Evolutionary conservation across 106 monocot genomes (phyloP).

Genomic region (Acorus gramineus): DNA sequence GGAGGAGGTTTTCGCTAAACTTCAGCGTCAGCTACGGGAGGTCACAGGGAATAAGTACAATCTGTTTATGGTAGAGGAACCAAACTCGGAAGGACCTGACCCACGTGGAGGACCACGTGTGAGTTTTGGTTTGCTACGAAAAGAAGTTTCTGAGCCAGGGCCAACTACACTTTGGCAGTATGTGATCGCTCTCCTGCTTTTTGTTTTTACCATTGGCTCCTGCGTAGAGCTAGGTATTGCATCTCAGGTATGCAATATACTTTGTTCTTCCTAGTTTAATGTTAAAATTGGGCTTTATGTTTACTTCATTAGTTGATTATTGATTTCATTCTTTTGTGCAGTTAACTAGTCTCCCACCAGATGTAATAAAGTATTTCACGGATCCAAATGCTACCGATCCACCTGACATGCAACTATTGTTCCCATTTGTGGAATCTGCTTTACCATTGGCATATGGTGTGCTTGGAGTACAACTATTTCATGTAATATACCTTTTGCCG

Average conservation of each 20-base stretch:
- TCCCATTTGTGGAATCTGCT: conserved; percentile 85
- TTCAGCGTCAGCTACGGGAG: conserved; percentile 56
- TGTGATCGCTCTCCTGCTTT: conserved; percentile 83
- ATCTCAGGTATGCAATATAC: conserved; percentile 52
- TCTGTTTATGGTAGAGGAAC: conserved; percentile 95
- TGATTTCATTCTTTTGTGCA: conserved; percentile 16
- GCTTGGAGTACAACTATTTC: conserved; percentile 84
- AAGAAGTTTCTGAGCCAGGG: conserved; percentile 95
- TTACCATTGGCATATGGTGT: conserved; percentile 93
- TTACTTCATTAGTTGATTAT: neutral
- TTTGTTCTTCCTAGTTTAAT: neutral
- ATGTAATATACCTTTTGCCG: conserved; percentile 38
- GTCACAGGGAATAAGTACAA: conserved; percentile 76
- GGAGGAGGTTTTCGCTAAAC: conserved; percentile 78
- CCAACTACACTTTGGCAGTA: conserved; percentile 94
- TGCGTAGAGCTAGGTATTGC: conserved; percentile 97
- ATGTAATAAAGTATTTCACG: conserved; percentile 84
- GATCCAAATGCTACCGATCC: conserved; percentile 88
- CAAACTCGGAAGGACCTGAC: conserved; percentile 88
- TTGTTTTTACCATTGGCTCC: conserved; percentile 80
- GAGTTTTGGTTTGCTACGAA: conserved; percentile 85
- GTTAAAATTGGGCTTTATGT: too few species aligned
- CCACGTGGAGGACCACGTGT: conserved; percentile 93
- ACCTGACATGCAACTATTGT: conserved; percentile 86
- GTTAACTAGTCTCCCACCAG: conserved; percentile 86